These are phyloP conservation scores for Nannizziopsis barbatae DNA, from an alignment of 2,329 filamentous ascomycete species.

Conservation along the genomic window DNA sequence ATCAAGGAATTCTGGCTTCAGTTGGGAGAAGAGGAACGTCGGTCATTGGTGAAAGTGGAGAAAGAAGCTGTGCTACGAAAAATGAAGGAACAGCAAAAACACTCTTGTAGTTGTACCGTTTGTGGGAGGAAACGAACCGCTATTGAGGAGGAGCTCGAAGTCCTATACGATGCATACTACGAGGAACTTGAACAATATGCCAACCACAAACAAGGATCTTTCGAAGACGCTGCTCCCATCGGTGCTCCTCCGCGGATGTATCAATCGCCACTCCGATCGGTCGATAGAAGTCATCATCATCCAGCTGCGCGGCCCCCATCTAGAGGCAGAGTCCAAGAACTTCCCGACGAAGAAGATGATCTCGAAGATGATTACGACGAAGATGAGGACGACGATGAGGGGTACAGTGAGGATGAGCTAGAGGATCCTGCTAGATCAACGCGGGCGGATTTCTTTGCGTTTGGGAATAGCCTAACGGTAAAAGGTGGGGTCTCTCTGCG, in stretches of 20 bases:
- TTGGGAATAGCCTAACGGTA: slow-evolving; percentile 93
- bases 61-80: slow-evolving; percentile 96
- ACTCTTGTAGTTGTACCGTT: slow-evolving; percentile 95
- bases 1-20: slow-evolving; percentile 99
- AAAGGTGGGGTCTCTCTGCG: slow-evolving; percentile 50
- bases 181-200: slow-evolving; percentile 96
- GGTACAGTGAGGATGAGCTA: slow-evolving; percentile 53
- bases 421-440: slow-evolving; percentile 52
- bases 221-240: slow-evolving; percentile 53
- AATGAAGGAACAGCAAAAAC: slow-evolving; percentile 99
- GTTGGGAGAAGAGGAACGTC: slow-evolving; percentile 84
- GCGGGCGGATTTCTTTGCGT: slow-evolving; percentile 81
- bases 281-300: slow-evolving; percentile 48
- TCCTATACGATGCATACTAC: slow-evolving; percentile 97
- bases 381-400: slow-evolving; percentile 59
- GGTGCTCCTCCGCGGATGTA: slow-evolving; percentile 55
- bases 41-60: slow-evolving; percentile 92
- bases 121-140: slow-evolving; percentile 92
- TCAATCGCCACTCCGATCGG: slow-evolving; percentile 45
- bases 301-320: slow-evolving; percentile 53
- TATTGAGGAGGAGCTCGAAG: slow-evolving; percentile 95
- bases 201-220: slow-evolving; percentile 59
- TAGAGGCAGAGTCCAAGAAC: slow-evolving; percentile 56
- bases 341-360: slow-evolving; percentile 48
- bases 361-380: slow-evolving; percentile 50